Base-by-base conservation (phyloP, 345 rosid genomes). In the Trapa bicornis region DNA sequence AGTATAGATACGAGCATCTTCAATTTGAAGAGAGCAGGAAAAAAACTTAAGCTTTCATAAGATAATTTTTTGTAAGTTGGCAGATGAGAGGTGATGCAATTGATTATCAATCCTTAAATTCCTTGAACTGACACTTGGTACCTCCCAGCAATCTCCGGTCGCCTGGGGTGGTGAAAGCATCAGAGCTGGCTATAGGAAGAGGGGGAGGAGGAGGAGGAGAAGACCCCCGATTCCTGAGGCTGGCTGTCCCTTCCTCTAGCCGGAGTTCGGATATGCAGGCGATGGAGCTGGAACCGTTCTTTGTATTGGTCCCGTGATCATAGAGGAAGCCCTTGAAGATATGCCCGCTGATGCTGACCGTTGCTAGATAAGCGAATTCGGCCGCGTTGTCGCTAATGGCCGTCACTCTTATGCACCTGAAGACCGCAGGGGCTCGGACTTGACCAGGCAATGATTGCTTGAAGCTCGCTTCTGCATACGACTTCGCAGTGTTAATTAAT, bases 241-340 rank as follows among this genome's bases (percentile, higher is more conserved):
- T 57, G 32, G 65, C 37, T 33, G 60, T 66, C 66, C 74, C 73
- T 54, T 75, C 71, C 56, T 75, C 71, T 29, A 68, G 68, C 33
- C 61, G 65, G 64, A 71, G n/a, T 37, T 78, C 70, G 0, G 87
- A 75, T 63, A 76, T 77, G 65, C 80, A 73, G 22, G 86, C 79
- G 32, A 75, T 65, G 0, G 68, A 58, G 48, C 33, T n/a, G 6
- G 60, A 54, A 12, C 33, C 8, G 63, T 85, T 81, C 67, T 89
- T 86, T 62, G 80, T 82, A 72, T 82, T 82, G 60, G 72, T 71
- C 61, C 93, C 97, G 57, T 85, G 84, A 79, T 83, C 80, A 65
- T 91, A 88, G 3, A 83, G 85, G 65, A 75, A 74, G 6, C 87
- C 87, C 67, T 77, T 80, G 73, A 83, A 83, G 6, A 83, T 71